These are phyloP conservation scores for Lasiodiplodia hormozganensis DNA, from an alignment of 2,329 filamentous ascomycete species.

Conservation along the genomic window DNA sequence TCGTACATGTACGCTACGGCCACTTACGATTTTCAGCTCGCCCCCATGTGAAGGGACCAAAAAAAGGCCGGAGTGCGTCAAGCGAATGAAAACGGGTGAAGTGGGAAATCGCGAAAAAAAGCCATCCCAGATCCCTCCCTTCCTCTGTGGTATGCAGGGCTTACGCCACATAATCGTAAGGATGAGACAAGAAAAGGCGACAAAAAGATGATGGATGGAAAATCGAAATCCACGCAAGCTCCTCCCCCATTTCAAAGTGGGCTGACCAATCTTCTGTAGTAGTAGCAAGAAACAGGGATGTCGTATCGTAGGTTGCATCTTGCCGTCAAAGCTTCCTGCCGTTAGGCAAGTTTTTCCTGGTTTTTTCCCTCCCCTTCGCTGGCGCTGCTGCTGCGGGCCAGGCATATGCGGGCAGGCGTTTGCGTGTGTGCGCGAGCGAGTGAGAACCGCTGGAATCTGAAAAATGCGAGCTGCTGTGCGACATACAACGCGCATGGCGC, in stretches of 20 bases:
- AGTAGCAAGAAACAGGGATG: not conserved
- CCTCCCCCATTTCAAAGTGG: not conserved
- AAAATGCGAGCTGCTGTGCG: not conserved
- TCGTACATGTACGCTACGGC: no score
- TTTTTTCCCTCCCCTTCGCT: not conserved
- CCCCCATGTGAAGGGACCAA: no score
- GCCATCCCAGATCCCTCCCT: not conserved
- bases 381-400: not conserved
- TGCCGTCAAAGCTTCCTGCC: not conserved
- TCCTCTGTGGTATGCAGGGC: not conserved
- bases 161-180: constrained; percentile 16
- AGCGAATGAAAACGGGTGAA: no score
- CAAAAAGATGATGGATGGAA: not conserved
- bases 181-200: not conserved
- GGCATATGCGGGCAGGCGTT: no score
- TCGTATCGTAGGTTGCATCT: constrained; percentile 1
- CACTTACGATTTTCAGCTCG: no score
- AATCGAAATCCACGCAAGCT: not conserved
- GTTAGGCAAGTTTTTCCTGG: not conserved
- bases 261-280: not conserved
- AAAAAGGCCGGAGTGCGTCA: no score
- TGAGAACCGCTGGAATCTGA: not conserved
- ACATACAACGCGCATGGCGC: not conserved
- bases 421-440: not conserved
- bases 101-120: not conserved